Conservation (phyloP, 352 stramenopile species). For the Blastocystis sp. region DNA sequence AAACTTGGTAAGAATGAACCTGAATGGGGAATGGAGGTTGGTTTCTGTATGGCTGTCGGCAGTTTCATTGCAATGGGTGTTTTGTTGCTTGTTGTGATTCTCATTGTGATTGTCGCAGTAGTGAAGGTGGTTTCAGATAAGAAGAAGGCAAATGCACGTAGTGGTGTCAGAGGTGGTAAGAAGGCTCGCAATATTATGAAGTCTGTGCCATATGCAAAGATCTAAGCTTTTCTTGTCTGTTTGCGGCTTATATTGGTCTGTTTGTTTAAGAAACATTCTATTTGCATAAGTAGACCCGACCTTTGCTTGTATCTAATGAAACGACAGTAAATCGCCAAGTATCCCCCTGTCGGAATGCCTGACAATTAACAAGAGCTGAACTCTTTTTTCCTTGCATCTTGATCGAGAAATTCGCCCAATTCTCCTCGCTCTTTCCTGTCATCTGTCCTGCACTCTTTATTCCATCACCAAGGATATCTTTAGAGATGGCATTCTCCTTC, state of each 20-base stretch:
- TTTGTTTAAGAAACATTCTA: conserved; percentile 51
- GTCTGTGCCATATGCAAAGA: conserved; percentile 54
- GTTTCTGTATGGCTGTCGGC: conserved; percentile 14
- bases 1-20: conserved; percentile 39
- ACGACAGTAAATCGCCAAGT: conserved; percentile 47
- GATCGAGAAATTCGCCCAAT: conserved; percentile 60
- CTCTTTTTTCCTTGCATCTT: conserved; percentile 59
- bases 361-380: not conserved
- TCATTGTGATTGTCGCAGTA: conserved; percentile 5
- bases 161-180: conserved; percentile 46
- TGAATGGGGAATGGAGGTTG: conserved; percentile 33
- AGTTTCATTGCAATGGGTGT: conserved; percentile 3
- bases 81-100: conserved; percentile 24
- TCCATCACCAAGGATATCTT: conserved; percentile 10
- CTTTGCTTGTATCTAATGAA: conserved; percentile 1
- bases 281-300: conserved; percentile 56
- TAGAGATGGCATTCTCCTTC: conserved; percentile 11
- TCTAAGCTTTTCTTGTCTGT: conserved; percentile 3
- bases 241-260: not conserved
- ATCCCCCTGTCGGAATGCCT: conserved; percentile 46
- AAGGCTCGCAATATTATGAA: conserved; percentile 55
- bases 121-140: conserved; percentile 30
- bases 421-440: conserved; percentile 51
- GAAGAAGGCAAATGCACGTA: conserved; percentile 48
- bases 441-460: conserved; percentile 32